Evolutionary conservation across 164 flowering plant genomes (phyloP).

Genomic region (Cinnamomum micranthum): DNA sequence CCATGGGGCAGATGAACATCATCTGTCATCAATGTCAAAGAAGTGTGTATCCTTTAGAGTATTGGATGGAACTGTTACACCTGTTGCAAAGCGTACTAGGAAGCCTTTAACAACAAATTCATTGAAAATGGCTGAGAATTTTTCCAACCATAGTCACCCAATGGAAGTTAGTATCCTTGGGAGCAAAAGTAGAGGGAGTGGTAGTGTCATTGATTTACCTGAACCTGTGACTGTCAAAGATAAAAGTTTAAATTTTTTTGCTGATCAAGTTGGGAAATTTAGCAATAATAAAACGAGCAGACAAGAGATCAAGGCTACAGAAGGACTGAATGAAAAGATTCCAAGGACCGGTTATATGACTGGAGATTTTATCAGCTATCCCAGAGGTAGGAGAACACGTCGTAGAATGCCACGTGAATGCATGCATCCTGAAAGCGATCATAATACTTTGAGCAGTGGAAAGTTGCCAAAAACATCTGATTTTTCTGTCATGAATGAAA

Average conservation of each 20-base stretch:
- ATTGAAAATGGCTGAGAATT: conserved; percentile 7
- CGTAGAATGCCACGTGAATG: conserved; percentile 13
- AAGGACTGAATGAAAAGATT: conserved; percentile 4
- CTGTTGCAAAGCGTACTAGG: conserved; percentile 55
- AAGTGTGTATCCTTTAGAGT: conserved; percentile 10
- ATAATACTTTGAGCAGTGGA: background rate
- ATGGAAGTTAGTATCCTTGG: background rate
- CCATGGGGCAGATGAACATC: conserved; percentile 15
- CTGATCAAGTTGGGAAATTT: conserved; percentile 10
- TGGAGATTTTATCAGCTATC: conserved; percentile 18
- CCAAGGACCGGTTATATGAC: conserved; percentile 1
- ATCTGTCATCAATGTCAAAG: background rate
- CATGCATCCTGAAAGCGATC: conserved; percentile 1
- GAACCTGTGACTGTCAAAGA: conserved; percentile 7
- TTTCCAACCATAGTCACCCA: background rate
- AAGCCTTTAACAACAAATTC: conserved; percentile 16
- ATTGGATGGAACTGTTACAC: conserved; percentile 21
- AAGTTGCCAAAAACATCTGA: background rate
- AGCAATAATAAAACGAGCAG: conserved; percentile 10
- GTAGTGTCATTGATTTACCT: conserved; percentile 4
- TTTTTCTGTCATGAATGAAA: conserved; percentile 13
- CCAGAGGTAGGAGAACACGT: conserved; percentile 37
- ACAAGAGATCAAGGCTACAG: conserved; percentile 13
- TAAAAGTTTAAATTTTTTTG: conserved; percentile 4
- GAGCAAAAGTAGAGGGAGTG: background rate